These are phyloP conservation scores for Hortaea sp. DNA, from an alignment of 2,329 filamentous ascomycete species.

Conservation along the genomic window DNA sequence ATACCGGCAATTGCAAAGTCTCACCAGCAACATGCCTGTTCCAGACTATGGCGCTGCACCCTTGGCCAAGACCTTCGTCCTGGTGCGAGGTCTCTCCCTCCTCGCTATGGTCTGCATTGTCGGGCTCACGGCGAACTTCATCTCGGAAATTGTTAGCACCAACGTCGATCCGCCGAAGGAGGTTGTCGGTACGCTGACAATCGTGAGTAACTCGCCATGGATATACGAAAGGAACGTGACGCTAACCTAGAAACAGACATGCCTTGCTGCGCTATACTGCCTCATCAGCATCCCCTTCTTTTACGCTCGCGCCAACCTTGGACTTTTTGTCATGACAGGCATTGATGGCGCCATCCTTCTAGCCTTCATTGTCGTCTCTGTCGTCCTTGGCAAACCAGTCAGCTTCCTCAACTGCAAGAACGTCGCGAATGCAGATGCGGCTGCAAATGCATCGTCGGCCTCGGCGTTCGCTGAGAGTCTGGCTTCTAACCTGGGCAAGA, in stretches of 20 bases:
- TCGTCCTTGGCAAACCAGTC: slow-evolving; percentile 69
- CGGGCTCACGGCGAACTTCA: slow-evolving; percentile 73
- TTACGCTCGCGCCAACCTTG: slow-evolving; percentile 66
- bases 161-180: slow-evolving; percentile 59
- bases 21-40: slow-evolving; percentile 37
- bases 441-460: slow-evolving; percentile 36
- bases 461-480: slow-evolving; percentile 46
- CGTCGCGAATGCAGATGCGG: slow-evolving; percentile 38
- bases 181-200: slow-evolving; percentile 65
- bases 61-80: slow-evolving; percentile 67
- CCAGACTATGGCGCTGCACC: slow-evolving; percentile 55
- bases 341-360: slow-evolving; percentile 63
- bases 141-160: slow-evolving; percentile 60
- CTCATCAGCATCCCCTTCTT: slow-evolving; percentile 62
- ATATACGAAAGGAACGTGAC: not conserved
- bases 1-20: not conserved
- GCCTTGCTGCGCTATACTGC: slow-evolving; percentile 69
- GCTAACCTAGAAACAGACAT: slow-evolving; percentile 47
- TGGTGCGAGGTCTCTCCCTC: slow-evolving; percentile 60
- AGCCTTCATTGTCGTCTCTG: slow-evolving; percentile 66
- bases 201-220: slow-evolving; percentile 49
- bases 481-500: slow-evolving; percentile 40
- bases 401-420: slow-evolving; percentile 64
- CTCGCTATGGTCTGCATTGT: slow-evolving; percentile 66
- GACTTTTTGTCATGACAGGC: slow-evolving; percentile 60